A percentile compares a stretch with the other conserved stretches of the same genome.
These are phyloP conservation scores for Solanum hybrid DNA, from an alignment of 305 asterid genomes.

Conservation along the genomic window DNA sequence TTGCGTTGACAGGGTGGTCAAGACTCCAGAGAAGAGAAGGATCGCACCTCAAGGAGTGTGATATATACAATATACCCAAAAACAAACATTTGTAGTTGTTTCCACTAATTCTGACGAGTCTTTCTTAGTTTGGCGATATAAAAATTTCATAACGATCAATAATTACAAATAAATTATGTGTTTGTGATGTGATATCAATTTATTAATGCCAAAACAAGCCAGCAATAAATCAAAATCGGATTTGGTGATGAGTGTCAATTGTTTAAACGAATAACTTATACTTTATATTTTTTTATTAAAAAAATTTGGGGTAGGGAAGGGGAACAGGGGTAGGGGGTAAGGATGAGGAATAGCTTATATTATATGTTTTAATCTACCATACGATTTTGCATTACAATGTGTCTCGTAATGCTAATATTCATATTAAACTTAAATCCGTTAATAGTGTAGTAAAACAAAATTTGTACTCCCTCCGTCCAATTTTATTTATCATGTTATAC, in stretches of 20 bases:
- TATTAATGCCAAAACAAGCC: background rate
- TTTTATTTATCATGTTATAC: too few relatives aligned
- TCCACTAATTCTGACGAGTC: background rate
- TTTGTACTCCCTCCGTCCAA: background rate
- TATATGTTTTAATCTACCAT: background rate
- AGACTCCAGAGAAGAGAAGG: background rate
- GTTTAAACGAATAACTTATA: background rate
- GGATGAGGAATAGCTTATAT: background rate
- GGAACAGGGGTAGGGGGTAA: background rate
- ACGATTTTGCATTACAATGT: background rate
- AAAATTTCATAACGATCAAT: background rate
- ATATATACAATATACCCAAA: background rate
- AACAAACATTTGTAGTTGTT: background rate
- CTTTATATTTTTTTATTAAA: background rate
- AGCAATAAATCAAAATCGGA: background rate
- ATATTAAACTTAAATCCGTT: background rate
- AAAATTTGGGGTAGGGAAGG: background rate
- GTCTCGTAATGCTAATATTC: background rate
- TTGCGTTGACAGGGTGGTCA: background rate
- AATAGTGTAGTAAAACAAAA: background rate
- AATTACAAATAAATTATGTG: background rate
- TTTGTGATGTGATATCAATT: background rate
- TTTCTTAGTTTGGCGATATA: background rate
- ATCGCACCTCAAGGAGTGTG: background rate
- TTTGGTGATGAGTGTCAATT: background rate